Evolutionary conservation across 768 basidiomycete species (phyloP), one percentile per base, ranked within the genome.

Genomic region (Cytidiella melzeri): DNA sequence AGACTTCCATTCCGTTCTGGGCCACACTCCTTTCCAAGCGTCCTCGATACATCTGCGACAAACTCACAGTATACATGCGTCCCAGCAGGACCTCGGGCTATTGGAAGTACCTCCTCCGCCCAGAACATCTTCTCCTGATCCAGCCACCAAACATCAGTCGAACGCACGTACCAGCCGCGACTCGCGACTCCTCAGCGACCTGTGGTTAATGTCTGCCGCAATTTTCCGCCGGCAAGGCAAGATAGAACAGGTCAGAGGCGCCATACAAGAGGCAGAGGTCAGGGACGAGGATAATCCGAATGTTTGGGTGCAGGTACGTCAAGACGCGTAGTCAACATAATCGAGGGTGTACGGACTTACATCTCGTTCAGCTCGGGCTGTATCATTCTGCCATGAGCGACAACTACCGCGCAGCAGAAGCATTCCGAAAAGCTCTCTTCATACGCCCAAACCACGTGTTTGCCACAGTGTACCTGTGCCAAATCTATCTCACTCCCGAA

Each of bases 191-290:
- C 69, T 96, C 51, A 88, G 85, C 50, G 83, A 92, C 57, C 68
- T 97, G 5, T 99, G 96, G 96, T 68, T 96, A 4, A 90, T 92
- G 77, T 88, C 86, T 5, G 91, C 95, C 1, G 92, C 96, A 13
- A 96, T 91, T 0, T 98, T 97, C 70, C 74, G 96, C 41, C 71
- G 96, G 51, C 69, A 87, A 47, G 90, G 90, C 10, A 92, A 92
- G 69, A 77, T 90, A 47, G 94, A 96, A 51, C 91, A 97, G 58
- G 84, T 89, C 0, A 81, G 82, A 44, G 94, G 83, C 10, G 85
- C 95, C 2, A 92, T 98, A 40, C 91, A 92, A 62, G 95, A 99
- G 66, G 96, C 95, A 0, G 95, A 99, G 63, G 82, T 86, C 3
- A 75, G 80, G 55, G 91, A 95, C 61, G 85, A 90, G 55, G 76